Evolutionary conservation across 768 basidiomycete species (phyloP).

Genomic region (Rhizopogon vesiculosus): DNA sequence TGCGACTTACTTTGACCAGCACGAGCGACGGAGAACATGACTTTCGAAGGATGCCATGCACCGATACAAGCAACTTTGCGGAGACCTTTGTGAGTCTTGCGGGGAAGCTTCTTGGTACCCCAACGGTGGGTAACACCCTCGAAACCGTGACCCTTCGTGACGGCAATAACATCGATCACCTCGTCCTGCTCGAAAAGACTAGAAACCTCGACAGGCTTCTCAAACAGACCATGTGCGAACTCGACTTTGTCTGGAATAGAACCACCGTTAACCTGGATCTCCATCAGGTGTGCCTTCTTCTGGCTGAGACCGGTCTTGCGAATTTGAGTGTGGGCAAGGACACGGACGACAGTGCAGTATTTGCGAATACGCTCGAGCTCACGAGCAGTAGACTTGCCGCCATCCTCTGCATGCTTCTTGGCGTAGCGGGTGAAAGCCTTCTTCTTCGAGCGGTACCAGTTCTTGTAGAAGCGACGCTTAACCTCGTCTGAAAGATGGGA

Average conservation of each 20-base stretch:
- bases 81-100: constrained; percentile 99
- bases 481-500: constrained; percentile 96
- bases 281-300: constrained; percentile 99
- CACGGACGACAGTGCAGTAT: constrained; percentile 99
- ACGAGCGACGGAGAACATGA: constrained; percentile 99
- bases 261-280: constrained; percentile 99
- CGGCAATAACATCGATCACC: constrained; percentile 93
- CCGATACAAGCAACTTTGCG: constrained; percentile 99
- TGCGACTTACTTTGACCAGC: constrained; percentile 91
- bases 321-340: constrained; percentile 98
- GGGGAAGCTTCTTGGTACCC: constrained; percentile 98
- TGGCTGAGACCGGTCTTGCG: constrained; percentile 96
- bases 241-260: constrained; percentile 95
- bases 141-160: constrained; percentile 99
- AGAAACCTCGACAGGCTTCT: constrained; percentile 87
- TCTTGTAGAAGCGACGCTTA: constrained; percentile 99
- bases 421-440: constrained; percentile 99
- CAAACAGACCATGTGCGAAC: constrained; percentile 89
- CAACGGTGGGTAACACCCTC: constrained; percentile 99
- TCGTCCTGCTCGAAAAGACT: constrained; percentile 96
- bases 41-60: constrained; percentile 98
- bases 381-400: constrained; percentile 85
- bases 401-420: constrained; percentile 97
- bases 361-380: constrained; percentile 99
- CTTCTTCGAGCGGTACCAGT: constrained; percentile 99